Percentiles rank a stretch among this genome's conserved stretches.
These are phyloP conservation scores for Colletotrichum endophyticum DNA, from an alignment of 2,329 filamentous ascomycete species.

Conservation along the genomic window DNA sequence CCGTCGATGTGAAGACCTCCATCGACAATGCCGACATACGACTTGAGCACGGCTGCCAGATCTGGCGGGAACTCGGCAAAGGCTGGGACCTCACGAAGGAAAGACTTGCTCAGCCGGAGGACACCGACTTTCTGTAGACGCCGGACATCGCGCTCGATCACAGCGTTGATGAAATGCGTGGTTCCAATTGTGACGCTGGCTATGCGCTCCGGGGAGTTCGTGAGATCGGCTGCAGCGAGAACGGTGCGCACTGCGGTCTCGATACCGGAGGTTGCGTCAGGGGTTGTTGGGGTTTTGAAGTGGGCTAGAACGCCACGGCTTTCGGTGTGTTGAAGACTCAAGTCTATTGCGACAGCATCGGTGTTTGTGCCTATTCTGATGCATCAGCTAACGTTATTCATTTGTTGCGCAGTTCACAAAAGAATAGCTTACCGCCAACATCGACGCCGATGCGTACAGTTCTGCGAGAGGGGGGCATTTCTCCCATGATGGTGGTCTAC, in stretches of 20 bases:
- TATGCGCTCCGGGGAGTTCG: slow-evolving; percentile 35
- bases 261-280: slow-evolving; percentile 52
- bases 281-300: slow-evolving; percentile 54
- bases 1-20: slow-evolving; percentile 61
- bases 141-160: slow-evolving; percentile 55
- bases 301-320: slow-evolving; percentile 51
- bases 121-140: slow-evolving; percentile 57
- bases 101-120: slow-evolving; percentile 58
- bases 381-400: accelerated
- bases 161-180: slow-evolving; percentile 65
- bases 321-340: slow-evolving; percentile 30
- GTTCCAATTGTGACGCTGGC: slow-evolving; percentile 58
- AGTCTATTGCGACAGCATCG: slow-evolving; percentile 55
- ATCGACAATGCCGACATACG: slow-evolving; percentile 48
- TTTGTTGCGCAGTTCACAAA: neutral
- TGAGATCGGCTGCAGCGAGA: slow-evolving; percentile 37
- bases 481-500: neutral
- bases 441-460: slow-evolving; percentile 46
- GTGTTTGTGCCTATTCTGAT: slow-evolving; percentile 49
- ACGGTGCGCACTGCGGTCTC: slow-evolving; percentile 48
- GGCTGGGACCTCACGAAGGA: slow-evolving; percentile 53
- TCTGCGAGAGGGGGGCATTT: neutral
- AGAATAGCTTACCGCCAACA: slow-evolving; percentile 37
- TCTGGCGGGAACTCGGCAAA: slow-evolving; percentile 59
- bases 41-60: slow-evolving; percentile 51